Evolutionary conservation across 805 yeast genomes (phyloP).

Genomic region (Ogataea nakhonphanomensis): DNA sequence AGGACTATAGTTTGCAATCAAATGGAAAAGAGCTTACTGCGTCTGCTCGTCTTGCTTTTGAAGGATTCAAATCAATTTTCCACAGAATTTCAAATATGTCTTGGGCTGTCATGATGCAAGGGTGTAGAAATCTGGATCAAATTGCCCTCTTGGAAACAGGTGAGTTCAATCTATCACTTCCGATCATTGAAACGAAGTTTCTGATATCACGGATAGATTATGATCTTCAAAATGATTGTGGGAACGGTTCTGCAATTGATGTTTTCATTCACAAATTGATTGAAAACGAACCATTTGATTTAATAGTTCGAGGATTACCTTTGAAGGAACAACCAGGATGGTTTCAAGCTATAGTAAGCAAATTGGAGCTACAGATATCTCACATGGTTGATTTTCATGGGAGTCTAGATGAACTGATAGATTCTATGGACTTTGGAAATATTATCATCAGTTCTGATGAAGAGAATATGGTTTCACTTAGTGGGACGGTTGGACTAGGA

Average conservation of each 20-base stretch:
- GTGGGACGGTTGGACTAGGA: not conserved
- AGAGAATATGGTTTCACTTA: not conserved
- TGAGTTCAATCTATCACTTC: not conserved
- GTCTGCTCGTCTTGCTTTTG: no score
- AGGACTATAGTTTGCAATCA: no score
- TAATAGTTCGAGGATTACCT: conserved; percentile 6
- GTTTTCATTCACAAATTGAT: not conserved
- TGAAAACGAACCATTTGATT: no score
- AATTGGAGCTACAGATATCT: no score
- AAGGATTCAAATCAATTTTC: no score
- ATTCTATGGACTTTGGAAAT: not conserved
- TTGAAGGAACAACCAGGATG: conserved; percentile 4
- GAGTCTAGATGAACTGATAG: not conserved
- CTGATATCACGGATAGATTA: conserved; percentile 10
- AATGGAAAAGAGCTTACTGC: no score
- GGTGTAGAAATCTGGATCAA: not conserved
- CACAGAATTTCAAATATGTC: no score
- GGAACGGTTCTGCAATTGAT: conserved; percentile 12
- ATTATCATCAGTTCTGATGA: not conserved
- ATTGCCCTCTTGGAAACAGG: not conserved
- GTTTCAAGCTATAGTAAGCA: not conserved
- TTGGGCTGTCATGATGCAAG: not conserved
- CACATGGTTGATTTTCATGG: no score
- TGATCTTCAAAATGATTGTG: conserved; percentile 8
- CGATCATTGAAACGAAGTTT: conserved; percentile 4